Evolutionary conservation across 306 rosid genomes (phyloP).

Genomic region (Castanea sativa): DNA sequence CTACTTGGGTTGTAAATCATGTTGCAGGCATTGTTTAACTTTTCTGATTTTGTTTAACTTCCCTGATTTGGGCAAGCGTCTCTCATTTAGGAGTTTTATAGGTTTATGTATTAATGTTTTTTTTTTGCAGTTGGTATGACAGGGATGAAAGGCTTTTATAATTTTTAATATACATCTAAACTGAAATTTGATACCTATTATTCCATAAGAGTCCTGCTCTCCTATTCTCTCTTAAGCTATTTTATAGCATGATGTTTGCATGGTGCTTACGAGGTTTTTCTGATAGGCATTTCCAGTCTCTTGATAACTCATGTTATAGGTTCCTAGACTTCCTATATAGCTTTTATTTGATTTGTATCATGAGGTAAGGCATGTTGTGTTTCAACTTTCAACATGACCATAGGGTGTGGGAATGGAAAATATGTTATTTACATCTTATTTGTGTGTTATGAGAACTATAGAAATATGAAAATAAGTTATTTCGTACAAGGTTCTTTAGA

Average conservation of each 20-base stretch:
- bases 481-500: background rate
- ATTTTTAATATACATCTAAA: background rate
- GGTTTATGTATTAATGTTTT: background rate
- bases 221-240: background rate
- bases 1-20: constrained; percentile 25
- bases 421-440: background rate
- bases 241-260: background rate
- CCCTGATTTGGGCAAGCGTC: background rate
- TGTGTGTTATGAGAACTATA: background rate
- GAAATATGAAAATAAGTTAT: background rate
- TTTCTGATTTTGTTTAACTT: background rate
- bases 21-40: background rate
- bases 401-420: background rate
- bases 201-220: background rate
- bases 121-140: background rate
- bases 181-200: background rate
- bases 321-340: background rate
- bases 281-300: background rate
- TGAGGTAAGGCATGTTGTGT: background rate
- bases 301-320: background rate
- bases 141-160: background rate
- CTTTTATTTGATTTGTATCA: background rate
- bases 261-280: background rate
- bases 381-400: background rate
- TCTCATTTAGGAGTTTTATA: background rate